Evolutionary conservation across 805 yeast species (phyloP).

Genomic region (Grigorovia yakushimaensis): DNA sequence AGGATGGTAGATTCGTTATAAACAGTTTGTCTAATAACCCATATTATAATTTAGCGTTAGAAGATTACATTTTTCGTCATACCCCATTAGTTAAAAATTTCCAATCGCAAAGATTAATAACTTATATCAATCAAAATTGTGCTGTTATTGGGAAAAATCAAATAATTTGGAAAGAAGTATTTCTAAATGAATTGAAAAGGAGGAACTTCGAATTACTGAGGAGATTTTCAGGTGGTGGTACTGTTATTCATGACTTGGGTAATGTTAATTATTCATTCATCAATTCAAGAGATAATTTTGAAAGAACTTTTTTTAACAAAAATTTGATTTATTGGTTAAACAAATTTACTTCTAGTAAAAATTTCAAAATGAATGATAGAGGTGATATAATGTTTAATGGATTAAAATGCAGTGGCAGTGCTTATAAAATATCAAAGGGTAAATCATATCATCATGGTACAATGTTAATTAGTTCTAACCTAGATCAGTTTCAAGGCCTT

Average conservation of each 20-base stretch:
- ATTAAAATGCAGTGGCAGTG: constrained; percentile 81
- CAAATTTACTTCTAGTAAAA: constrained; percentile 4
- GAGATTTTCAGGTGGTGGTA: constrained; percentile 88
- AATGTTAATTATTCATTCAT: constrained; percentile 81
- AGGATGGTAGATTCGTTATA: constrained; percentile 53
- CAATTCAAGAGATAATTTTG: constrained; percentile 56
- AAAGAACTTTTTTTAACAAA: constrained; percentile 44
- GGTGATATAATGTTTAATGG: constrained; percentile 63
- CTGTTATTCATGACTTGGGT: constrained; percentile 90
- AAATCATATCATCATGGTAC: constrained; percentile 94
- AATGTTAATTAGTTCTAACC: constrained; percentile 63
- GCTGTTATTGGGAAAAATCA: constrained; percentile 96
- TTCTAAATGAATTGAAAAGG: constrained; percentile 42
- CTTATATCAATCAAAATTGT: constrained; percentile 73
- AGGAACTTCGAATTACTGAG: constrained; percentile 59
- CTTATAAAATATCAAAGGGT: constrained; percentile 75
- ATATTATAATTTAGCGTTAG: constrained; percentile 67
- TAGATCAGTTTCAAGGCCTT: constrained; percentile 50
- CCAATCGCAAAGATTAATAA: constrained; percentile 44
- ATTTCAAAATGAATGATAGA: constrained; percentile 51
- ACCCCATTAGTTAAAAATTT: constrained; percentile 37
- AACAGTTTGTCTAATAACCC: constrained; percentile 47
- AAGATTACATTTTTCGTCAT: constrained; percentile 60
- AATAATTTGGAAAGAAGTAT: constrained; percentile 84
- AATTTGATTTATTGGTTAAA: constrained; percentile 33